Conservation (phyloP, 495 filamentous ascomycete genomes). For the Neurospora pannonica region DNA sequence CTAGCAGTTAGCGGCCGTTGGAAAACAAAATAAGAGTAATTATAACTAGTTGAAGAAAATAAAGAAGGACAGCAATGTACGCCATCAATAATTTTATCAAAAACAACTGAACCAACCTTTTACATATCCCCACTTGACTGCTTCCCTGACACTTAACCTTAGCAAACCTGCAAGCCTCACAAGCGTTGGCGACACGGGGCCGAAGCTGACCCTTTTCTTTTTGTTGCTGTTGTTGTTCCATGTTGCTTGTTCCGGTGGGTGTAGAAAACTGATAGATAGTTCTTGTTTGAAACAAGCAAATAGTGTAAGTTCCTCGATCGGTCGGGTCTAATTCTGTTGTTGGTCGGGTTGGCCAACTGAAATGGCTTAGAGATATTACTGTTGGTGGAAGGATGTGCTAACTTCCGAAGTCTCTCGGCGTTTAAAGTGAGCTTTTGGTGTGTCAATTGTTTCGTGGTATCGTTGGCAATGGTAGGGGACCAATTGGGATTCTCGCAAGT, state of each 20-base stretch:
- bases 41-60: too few relatives aligned
- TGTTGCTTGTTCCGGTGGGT: background rate
- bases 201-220: slow-evolving; percentile 3
- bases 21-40: background rate
- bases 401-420: background rate
- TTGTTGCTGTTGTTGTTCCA: background rate
- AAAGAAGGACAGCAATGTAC: too few relatives aligned
- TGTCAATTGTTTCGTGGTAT: background rate
- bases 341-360: background rate
- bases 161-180: slow-evolving; percentile 36
- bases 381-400: background rate
- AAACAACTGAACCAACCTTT: slow-evolving; percentile 28
- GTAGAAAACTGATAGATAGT: background rate
- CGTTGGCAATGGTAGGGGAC: background rate
- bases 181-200: slow-evolving; percentile 32
- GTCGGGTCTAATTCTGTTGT: background rate
- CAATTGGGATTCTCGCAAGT: background rate
- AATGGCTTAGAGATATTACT: background rate
- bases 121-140: slow-evolving; percentile 33
- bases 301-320: background rate
- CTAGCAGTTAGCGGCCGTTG: background rate
- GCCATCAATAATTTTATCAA: background rate
- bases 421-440: background rate
- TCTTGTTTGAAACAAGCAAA: background rate
- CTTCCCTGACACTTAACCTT: slow-evolving; percentile 38